A percentile compares a stretch with the other conserved stretches of the same genome.
Conservation (phyloP, 2,329 filamentous ascomycete species). For the Fusarium nurragi region DNA sequence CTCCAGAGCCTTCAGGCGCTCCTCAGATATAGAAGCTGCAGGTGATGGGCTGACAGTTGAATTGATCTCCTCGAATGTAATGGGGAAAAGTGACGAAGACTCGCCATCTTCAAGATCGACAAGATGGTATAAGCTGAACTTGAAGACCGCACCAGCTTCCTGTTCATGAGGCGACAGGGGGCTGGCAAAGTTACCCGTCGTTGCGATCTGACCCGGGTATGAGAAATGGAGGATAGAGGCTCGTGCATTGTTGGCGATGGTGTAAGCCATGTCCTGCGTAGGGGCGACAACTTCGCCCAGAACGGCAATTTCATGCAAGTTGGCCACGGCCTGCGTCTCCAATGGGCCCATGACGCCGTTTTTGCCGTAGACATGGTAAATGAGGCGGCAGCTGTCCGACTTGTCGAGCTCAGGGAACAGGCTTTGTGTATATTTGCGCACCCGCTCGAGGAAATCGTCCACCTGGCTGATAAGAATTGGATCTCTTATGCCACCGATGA, state of each 20-base stretch:
- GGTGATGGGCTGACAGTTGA: not conserved
- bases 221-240: slow-evolving; percentile 55
- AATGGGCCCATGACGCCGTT: slow-evolving; percentile 49
- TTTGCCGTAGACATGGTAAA: slow-evolving; percentile 57
- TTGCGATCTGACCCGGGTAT: slow-evolving; percentile 59
- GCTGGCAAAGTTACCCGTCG: slow-evolving; percentile 58
- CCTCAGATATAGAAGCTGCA: not conserved
- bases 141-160: slow-evolving; percentile 48
- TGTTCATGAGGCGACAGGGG: slow-evolving; percentile 39
- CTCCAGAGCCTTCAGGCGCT: not conserved
- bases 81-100: not conserved
- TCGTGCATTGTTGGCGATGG: slow-evolving; percentile 53
- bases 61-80: not conserved
- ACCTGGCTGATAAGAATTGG: slow-evolving; percentile 57
- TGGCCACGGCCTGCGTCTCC: slow-evolving; percentile 34
- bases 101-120: slow-evolving; percentile 49
- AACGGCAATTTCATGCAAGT: slow-evolving; percentile 55
- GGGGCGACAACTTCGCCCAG: slow-evolving; percentile 57
- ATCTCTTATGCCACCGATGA: slow-evolving; percentile 57
- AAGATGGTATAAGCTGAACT: slow-evolving; percentile 59
- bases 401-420: slow-evolving; percentile 37
- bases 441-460: slow-evolving; percentile 46
- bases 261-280: slow-evolving; percentile 54
- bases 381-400: slow-evolving; percentile 49
- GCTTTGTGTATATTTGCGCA: slow-evolving; percentile 41